Percentiles rank a stretch among this genome's conserved stretches.
Evolutionary conservation across 805 yeast species (phyloP).

Genomic region (Ogataea nonfermentans): DNA sequence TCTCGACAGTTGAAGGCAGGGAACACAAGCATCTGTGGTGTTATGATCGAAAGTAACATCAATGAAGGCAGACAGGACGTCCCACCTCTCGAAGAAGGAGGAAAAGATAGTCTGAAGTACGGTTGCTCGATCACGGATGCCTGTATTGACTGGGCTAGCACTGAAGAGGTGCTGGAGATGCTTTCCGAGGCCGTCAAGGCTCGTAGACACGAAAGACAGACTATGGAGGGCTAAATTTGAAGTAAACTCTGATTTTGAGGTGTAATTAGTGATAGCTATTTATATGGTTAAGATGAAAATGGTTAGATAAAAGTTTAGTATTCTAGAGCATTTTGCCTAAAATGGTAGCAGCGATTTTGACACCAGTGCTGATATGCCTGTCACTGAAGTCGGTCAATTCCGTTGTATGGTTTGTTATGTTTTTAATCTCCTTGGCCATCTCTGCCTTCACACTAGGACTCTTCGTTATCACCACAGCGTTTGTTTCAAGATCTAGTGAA

Average conservation of each 20-base stretch:
- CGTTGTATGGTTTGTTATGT: conserved; percentile 53
- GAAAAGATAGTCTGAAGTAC: conserved; percentile 73
- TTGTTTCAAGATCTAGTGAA: conserved; percentile 81
- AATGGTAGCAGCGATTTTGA: conserved; percentile 62
- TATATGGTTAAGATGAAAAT: conserved; percentile 5
- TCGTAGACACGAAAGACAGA: conserved; percentile 50
- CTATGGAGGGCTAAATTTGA: not conserved
- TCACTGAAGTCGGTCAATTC: conserved; percentile 52
- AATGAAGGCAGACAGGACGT: conserved; percentile 92
- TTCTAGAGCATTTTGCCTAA: conserved; percentile 51
- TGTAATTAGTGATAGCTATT: not conserved
- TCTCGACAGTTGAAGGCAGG: conserved; percentile 80
- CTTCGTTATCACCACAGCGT: conserved; percentile 73
- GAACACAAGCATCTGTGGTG: conserved; percentile 76
- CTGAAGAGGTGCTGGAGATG: conserved; percentile 65
- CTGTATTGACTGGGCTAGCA: conserved; percentile 87
- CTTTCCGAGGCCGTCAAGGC: conserved; percentile 78
- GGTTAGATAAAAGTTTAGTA: not conserved
- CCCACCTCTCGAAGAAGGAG: conserved; percentile 63
- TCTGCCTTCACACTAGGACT: conserved; percentile 54
- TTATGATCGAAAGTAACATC: conserved; percentile 94
- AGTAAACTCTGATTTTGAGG: not conserved
- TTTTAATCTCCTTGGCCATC: conserved; percentile 63
- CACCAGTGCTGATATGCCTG: conserved; percentile 60
- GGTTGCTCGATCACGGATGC: conserved; percentile 98